Evolutionary conservation across 164 flowering plant genomes (phyloP).

Genomic region (Nymphaea colorata): DNA sequence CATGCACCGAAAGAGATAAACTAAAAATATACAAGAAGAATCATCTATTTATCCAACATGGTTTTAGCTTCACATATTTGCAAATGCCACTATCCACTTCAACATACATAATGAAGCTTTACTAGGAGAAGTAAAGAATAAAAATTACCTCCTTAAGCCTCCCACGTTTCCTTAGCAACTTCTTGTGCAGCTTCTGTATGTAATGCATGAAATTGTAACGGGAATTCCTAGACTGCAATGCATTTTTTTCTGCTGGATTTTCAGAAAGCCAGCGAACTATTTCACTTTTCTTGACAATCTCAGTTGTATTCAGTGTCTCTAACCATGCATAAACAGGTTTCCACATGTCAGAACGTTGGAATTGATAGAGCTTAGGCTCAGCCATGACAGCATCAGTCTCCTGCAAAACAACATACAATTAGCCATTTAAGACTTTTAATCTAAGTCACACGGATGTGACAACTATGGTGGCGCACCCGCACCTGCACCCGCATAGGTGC

Average conservation of each 20-base stretch:
- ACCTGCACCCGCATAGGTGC: too few relatives aligned
- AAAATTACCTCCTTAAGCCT: slow-evolving; percentile 35
- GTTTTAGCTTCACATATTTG: not conserved
- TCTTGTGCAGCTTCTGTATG: slow-evolving; percentile 74
- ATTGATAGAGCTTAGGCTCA: slow-evolving; percentile 37
- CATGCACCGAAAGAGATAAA: too few relatives aligned
- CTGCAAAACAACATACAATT: slow-evolving; percentile 12
- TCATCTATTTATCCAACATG: not conserved
- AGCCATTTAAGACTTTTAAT: too few relatives aligned
- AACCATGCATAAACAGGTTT: slow-evolving; percentile 83
- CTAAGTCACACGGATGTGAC: too few relatives aligned
- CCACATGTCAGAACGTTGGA: slow-evolving; percentile 90
- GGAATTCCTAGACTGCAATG: slow-evolving; percentile 59
- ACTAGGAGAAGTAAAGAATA: not conserved
- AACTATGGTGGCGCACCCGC: too few relatives aligned
- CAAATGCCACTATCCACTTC: not conserved
- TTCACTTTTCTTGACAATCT: slow-evolving; percentile 70
- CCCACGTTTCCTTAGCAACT: slow-evolving; percentile 65
- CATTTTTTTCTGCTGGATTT: slow-evolving; percentile 52
- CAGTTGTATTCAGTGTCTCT: slow-evolving; percentile 60
- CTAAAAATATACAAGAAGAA: too few relatives aligned
- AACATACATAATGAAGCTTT: not conserved
- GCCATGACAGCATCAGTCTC: slow-evolving; percentile 19
- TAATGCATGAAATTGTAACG: slow-evolving; percentile 86
- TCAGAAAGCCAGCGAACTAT: slow-evolving; percentile 63